These are phyloP conservation scores for Ostreobium quekettii DNA, from an alignment of 139 green algal species.

Conservation along the genomic window DNA sequence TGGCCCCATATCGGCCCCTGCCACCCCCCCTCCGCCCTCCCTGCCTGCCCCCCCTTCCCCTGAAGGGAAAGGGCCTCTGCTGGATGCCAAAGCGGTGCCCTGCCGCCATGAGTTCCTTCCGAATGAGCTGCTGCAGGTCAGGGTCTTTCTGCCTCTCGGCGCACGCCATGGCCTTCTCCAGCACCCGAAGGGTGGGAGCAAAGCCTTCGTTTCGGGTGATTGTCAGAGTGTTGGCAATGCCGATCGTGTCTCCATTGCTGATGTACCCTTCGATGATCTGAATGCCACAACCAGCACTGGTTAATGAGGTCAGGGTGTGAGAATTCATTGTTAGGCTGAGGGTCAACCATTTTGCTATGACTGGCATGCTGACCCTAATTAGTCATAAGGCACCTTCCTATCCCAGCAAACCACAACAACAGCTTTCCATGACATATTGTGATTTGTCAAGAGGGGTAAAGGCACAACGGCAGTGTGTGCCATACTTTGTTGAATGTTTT, in stretches of 20 bases:
- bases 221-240: constrained; percentile 7
- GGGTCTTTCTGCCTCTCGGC: constrained; percentile 6
- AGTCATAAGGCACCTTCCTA: no score
- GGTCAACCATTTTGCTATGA: no score
- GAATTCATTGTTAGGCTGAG: no score
- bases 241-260: constrained; percentile 15
- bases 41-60: neutral
- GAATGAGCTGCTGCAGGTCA: neutral
- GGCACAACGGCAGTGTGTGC: no score
- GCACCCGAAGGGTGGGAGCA: constrained; percentile 3
- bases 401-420: no score
- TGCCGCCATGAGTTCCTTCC: neutral
- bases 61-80: neutral
- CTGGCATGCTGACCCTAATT: no score
- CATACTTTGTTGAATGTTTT: no score
- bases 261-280: constrained; percentile 19
- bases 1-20: neutral
- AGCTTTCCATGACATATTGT: no score
- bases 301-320: no score
- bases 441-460: no score
- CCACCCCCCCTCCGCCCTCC: neutral
- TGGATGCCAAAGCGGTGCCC: neutral
- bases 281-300: no score
- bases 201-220: constrained; percentile 17
- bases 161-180: constrained; percentile 3